Conservation (phyloP, 2,329 filamentous ascomycete species). For the Chaetomium strumarium region DNA sequence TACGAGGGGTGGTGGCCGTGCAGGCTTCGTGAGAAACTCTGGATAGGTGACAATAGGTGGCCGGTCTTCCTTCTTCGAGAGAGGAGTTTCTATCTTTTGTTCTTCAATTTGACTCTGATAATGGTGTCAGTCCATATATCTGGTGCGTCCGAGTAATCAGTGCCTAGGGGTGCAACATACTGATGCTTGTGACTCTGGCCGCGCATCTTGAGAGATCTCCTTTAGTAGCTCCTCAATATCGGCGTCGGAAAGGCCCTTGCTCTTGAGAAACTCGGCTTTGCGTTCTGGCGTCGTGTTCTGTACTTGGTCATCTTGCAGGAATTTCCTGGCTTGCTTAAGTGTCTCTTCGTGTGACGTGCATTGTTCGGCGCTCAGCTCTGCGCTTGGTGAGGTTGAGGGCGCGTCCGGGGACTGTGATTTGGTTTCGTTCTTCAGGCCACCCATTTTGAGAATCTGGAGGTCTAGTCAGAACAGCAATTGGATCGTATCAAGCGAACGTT, state of each 20-base stretch:
- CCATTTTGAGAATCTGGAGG: conserved; percentile 18
- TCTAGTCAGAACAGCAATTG: not conserved
- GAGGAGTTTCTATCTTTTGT: conserved; percentile 12
- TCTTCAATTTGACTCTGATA: conserved; percentile 15
- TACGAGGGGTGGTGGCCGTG: conserved; percentile 54
- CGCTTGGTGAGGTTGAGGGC: conserved; percentile 15
- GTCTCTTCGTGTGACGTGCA: conserved; percentile 17
- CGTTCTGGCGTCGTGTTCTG: conserved; percentile 61
- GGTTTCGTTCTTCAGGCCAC: conserved; percentile 19
- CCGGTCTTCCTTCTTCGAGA: conserved; percentile 34
- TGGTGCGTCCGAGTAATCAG: not conserved
- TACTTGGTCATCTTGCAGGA: conserved; percentile 70
- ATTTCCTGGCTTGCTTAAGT: conserved; percentile 65
- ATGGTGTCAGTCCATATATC: conserved; percentile 1
- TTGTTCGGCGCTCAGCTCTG: not conserved
- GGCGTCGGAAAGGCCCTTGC: conserved; percentile 63
- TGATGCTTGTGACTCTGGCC: conserved; percentile 8
- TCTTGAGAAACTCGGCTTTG: conserved; percentile 70
- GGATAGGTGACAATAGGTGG: conserved; percentile 64
- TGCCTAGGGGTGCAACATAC: not conserved
- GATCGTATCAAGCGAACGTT: too few relatives aligned
- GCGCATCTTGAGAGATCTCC: conserved; percentile 18
- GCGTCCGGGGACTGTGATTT: conserved; percentile 19
- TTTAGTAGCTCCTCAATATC: conserved; percentile 64
- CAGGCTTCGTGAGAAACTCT: conserved; percentile 57